Evolutionary conservation across 441 rosid genomes (phyloP), one percentile per base, ranked within the genome.

Genomic region (Euphorbia schlechtendalii): DNA sequence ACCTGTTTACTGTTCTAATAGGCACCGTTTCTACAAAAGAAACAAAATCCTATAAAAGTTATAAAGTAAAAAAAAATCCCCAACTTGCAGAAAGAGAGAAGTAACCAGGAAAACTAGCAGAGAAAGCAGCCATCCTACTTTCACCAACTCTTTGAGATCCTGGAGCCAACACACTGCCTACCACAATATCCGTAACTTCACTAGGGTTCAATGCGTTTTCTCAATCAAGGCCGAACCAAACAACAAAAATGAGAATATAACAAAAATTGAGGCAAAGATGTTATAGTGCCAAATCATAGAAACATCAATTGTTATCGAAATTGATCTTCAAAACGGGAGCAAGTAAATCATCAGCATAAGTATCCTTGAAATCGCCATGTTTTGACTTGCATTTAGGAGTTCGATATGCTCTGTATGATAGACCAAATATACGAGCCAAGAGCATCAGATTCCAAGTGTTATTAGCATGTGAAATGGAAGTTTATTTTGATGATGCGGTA

Each of bases 121-220:
- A 94, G 77, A 94, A 94, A 43, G 99, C 94, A 78, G 98, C 83
- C 96, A 94, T 94, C 81, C 94, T 82, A 81, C 96, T 91, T 73
- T 94, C 98, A 13, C 87, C 84, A 0, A 94, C 99, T 71, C 99
- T 81, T 74, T 82, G 90, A 62, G 99, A 89, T 30, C 96, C 99
- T 0, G 98, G 89, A 14, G 96, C 98, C 82, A 94, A 63, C 34
- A 32, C 34, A 2, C 4, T 32, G 34, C 34, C 34, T 6, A 32
- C 34, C 3, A 32, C 34, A 32, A 32, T 32, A 32, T 32, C 34
- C 34, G 4, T 6, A 32, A 32, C 34, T 32, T 32, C 34, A 32
- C 34, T 32, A 2, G 34, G 34, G 34, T 32, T 32, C 34, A 32
- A 2, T 32, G 3, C 6, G 34, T 32, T 6, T 32, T 32, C 34